Evolutionary conservation across 2,329 filamentous ascomycete genomes (phyloP).

Genomic region (Sclerotinia nivalis): DNA sequence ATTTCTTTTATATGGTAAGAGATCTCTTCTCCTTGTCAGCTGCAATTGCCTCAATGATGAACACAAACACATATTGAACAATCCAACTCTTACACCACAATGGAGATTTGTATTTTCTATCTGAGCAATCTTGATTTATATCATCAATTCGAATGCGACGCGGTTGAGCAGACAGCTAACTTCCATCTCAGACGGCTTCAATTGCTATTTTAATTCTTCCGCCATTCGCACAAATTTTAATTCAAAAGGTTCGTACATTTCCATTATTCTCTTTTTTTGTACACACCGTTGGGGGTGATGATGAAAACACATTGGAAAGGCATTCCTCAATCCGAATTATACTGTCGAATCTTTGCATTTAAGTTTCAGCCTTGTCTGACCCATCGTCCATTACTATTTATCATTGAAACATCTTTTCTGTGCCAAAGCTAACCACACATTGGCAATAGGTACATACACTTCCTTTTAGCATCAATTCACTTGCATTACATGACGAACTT

Average conservation of each 20-base stretch:
- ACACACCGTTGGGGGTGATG: conserved; percentile 39
- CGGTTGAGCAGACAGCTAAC: conserved; percentile 7
- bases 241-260: conserved; percentile 38
- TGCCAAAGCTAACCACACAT: conserved; percentile 23
- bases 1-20: conserved; percentile 29
- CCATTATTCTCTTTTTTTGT: conserved; percentile 22
- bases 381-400: conserved; percentile 28
- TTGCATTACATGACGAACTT: conserved; percentile 46
- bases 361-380: conserved; percentile 51
- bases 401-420: conserved; percentile 8
- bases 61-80: conserved; percentile 44
- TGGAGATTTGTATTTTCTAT: conserved; percentile 43
- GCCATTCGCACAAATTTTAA: neutral
- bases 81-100: conserved; percentile 47
- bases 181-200: neutral
- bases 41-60: conserved; percentile 43
- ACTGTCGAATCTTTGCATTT: conserved; percentile 44
- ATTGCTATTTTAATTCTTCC: neutral
- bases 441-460: conserved; percentile 39
- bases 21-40: conserved; percentile 17
- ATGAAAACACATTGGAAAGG: conserved; percentile 42
- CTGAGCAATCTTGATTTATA: conserved; percentile 38
- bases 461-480: conserved; percentile 12
- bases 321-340: conserved; percentile 44
- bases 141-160: neutral